Conservation (phyloP, 306 rosid species). For the Fragaria vesca region DNA sequence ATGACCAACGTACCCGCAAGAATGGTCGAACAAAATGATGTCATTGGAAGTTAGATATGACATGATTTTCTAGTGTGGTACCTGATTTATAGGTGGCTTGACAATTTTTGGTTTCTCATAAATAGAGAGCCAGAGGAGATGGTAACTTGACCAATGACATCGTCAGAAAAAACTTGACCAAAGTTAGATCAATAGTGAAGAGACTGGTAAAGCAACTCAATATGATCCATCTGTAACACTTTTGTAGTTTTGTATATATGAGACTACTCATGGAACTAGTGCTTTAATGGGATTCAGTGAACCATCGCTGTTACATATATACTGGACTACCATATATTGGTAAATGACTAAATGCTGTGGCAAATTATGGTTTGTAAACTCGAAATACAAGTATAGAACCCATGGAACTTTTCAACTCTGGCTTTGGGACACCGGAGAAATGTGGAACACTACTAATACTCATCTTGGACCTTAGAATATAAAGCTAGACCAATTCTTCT, state of each 20-base stretch:
- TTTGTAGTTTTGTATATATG: no score
- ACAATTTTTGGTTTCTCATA: slow-evolving; percentile 2
- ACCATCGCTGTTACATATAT: neutral
- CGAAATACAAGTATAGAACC: neutral
- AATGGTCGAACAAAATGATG: neutral
- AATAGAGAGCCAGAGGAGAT: neutral
- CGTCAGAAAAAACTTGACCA: neutral
- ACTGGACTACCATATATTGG: neutral
- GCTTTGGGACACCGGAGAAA: neutral
- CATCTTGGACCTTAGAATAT: neutral
- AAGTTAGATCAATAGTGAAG: neutral
- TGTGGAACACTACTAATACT: neutral
- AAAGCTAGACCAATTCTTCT: neutral
- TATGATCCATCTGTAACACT: neutral
- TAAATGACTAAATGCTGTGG: neutral
- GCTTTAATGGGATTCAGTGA: neutral
- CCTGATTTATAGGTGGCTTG: neutral
- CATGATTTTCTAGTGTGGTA: neutral
- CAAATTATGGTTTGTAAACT: neutral
- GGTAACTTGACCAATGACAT: neutral
- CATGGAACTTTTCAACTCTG: neutral
- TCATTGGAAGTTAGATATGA: neutral
- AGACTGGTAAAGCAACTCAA: neutral
- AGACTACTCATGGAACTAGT: neutral
- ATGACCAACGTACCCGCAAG: no score